Evolutionary conservation across 306 rosid species (phyloP).

Genomic region (Nissolia schottii): DNA sequence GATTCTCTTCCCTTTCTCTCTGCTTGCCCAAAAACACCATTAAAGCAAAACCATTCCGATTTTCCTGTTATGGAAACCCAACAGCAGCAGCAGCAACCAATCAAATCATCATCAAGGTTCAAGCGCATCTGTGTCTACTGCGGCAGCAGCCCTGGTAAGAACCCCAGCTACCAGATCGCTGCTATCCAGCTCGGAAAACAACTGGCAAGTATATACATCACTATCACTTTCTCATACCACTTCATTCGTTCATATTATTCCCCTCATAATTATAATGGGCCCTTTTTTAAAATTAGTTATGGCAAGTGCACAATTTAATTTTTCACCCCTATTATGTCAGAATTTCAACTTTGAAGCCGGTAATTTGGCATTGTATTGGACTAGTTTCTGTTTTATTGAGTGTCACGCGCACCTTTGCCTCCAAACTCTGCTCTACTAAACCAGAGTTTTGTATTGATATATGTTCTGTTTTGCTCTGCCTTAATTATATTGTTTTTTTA

Average conservation of each 20-base stretch:
- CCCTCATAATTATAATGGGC: too few species aligned
- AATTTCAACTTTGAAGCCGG: not conserved
- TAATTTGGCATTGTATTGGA: not conserved
- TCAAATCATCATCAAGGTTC: conserved; percentile 64
- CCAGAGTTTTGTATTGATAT: not conserved
- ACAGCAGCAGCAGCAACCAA: conserved; percentile 28
- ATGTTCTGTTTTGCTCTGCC: not conserved
- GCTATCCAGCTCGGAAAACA: conserved; percentile 80
- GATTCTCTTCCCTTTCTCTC: not conserved
- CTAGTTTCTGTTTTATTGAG: not conserved
- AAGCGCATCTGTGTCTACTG: conserved; percentile 87
- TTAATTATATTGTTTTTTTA: too few species aligned
- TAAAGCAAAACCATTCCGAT: not conserved
- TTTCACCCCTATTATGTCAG: not conserved
- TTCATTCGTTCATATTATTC: not conserved
- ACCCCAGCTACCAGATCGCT: conserved; percentile 72
- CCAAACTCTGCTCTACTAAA: not conserved
- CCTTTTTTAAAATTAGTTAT: too few species aligned
- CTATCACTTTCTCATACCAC: not conserved
- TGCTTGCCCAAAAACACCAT: too few species aligned
- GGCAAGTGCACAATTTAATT: too few species aligned
- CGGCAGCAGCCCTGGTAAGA: conserved; percentile 87
- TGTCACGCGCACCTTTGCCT: not conserved
- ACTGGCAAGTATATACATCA: conserved; percentile 40
- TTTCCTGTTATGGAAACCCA: conserved; percentile 43